These are phyloP conservation scores for Kwoniella mangroviensis DNA, from an alignment of 768 basidiomycete species.

Conservation along the genomic window DNA sequence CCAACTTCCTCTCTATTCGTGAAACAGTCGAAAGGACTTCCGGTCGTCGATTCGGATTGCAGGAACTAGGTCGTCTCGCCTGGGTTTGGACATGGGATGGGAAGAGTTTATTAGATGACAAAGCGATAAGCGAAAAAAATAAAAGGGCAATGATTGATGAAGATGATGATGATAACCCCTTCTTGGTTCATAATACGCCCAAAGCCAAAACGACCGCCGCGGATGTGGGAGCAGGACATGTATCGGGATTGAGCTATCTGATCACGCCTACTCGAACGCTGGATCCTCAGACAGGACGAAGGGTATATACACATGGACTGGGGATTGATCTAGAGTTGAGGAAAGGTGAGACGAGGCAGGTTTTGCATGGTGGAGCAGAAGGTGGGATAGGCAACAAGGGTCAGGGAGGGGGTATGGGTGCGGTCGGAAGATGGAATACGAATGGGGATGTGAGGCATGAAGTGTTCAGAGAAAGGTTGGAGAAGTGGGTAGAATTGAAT, in stretches of 20 bases:
- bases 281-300: slow-evolving; percentile 39
- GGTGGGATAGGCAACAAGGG: slow-evolving; percentile 52
- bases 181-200: slow-evolving; percentile 30
- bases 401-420: slow-evolving; percentile 52
- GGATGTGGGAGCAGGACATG: slow-evolving; percentile 11
- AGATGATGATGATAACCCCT: slow-evolving; percentile 44
- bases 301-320: slow-evolving; percentile 53
- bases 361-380: slow-evolving; percentile 43
- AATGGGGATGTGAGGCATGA: slow-evolving; percentile 47
- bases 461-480: slow-evolving; percentile 41
- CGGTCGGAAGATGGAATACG: slow-evolving; percentile 54
- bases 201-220: not conserved
- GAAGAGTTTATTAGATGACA: slow-evolving; percentile 29
- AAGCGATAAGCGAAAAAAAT: slow-evolving; percentile 23
- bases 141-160: slow-evolving; percentile 30
- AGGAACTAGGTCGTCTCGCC: slow-evolving; percentile 48
- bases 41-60: slow-evolving; percentile 47
- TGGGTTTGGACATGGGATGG: slow-evolving; percentile 58
- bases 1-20: slow-evolving; percentile 47
- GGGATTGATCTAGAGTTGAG: slow-evolving; percentile 52
- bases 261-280: slow-evolving; percentile 53
- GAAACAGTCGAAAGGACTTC: slow-evolving; percentile 52
- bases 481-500: slow-evolving; percentile 52
- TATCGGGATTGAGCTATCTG: slow-evolving; percentile 38
- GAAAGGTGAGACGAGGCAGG: slow-evolving; percentile 51